Percentiles rank a stretch among this genome's conserved stretches.
Conservation (phyloP, 1,284 basidiomycete genomes). For the Tilletia setariae region DNA sequence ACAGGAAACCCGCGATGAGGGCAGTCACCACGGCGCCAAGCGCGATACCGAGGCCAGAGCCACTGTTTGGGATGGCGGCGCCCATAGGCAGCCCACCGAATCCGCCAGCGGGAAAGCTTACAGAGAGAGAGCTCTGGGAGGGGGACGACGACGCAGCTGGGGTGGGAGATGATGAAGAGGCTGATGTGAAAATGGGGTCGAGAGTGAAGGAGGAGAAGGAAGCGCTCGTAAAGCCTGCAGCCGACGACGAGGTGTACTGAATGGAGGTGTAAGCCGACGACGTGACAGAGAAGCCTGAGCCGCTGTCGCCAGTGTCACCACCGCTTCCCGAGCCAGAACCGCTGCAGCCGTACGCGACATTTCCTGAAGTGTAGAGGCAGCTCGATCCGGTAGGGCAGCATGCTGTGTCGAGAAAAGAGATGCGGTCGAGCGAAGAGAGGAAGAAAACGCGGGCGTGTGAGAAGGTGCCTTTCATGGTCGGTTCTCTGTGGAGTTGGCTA, state of each 20-base stretch:
- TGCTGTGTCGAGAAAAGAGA: not conserved
- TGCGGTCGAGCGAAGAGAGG: not conserved
- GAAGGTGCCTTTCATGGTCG: no score
- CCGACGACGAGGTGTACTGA: not conserved
- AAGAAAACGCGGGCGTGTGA: not conserved
- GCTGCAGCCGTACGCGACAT: not conserved
- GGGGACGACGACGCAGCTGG: not conserved
- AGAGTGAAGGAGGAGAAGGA: not conserved
- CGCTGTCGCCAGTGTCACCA: not conserved
- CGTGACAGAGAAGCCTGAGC: no score
- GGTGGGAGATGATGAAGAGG: not conserved
- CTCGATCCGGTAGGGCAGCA: constrained; percentile 4
- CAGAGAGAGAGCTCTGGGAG: not conserved
- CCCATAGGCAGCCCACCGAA: not conserved
- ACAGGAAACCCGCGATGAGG: not conserved
- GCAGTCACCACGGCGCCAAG: not conserved
- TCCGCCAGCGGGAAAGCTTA: not conserved
- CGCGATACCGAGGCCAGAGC: not conserved
- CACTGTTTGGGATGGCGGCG: not conserved
- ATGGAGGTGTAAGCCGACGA: not conserved
- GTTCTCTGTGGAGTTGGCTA: no score
- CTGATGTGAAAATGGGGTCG: not conserved
- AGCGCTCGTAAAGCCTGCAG: not conserved
- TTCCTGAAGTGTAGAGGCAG: not conserved
- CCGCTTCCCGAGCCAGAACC: not conserved